Evolutionary conservation across 345 rosid species (phyloP).

Genomic region (Carallia brachiata): DNA sequence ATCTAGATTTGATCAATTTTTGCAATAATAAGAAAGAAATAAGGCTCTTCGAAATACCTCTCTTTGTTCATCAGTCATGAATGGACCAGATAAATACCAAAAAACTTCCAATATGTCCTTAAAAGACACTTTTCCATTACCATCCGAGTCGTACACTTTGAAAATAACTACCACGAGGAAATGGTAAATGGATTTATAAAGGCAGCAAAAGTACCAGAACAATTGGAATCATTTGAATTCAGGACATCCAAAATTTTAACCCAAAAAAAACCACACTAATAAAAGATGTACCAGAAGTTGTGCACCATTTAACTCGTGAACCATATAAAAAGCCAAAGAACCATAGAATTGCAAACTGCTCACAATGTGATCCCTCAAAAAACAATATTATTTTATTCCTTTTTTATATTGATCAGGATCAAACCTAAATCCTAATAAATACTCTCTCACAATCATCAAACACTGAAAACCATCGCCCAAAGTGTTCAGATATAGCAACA

Average conservation of each 20-base stretch:
- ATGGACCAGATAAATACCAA: conserved; percentile 59
- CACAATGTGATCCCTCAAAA: background rate
- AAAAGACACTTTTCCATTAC: conserved; percentile 68
- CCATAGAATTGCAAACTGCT: too few species aligned
- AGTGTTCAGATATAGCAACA: too few species aligned
- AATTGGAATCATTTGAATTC: background rate
- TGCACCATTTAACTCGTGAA: background rate
- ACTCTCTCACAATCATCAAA: background rate
- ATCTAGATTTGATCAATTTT: background rate
- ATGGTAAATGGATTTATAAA: conserved; percentile 9
- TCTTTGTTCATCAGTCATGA: conserved; percentile 61
- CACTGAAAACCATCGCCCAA: background rate
- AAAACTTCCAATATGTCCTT: conserved; percentile 58
- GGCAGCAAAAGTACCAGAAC: conserved; percentile 7
- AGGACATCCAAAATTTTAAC: background rate
- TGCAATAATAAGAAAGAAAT: background rate
- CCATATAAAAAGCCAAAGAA: too few species aligned
- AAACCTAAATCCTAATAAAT: background rate
- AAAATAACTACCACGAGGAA: conserved; percentile 51
- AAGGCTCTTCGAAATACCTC: conserved; percentile 40
- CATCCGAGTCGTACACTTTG: conserved; percentile 57
- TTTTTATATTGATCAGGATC: background rate
- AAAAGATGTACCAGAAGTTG: background rate
- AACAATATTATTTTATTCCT: background rate
- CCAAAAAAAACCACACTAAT: background rate